phyloP scores from a whole-genome alignment of 192 early-diverging fungal genomes.

The Kickxella alabastrina region DNA sequence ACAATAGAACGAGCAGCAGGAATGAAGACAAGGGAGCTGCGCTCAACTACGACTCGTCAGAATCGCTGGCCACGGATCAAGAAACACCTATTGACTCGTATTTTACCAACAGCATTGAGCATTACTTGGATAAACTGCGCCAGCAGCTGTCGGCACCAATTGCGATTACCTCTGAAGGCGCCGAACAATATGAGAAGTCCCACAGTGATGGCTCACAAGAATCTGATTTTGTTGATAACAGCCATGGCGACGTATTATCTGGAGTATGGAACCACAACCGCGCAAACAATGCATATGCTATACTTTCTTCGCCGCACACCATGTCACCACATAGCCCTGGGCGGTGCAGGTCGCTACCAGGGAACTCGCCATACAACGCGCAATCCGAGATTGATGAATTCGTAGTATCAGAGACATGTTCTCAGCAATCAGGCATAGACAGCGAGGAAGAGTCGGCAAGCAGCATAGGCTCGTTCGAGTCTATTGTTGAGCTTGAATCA shows the following conservation, averaged over 20 bases:
- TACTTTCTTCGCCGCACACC: conserved; percentile 34
- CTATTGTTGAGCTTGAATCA: not conserved
- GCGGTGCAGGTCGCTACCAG: not conserved
- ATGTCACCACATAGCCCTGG: conserved; percentile 13
- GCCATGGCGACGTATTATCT: not conserved
- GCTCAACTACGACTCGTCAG: conserved; percentile 26
- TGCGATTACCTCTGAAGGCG: not conserved
- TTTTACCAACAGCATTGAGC: conserved; percentile 39
- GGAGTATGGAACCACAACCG: not conserved
- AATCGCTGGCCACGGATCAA: conserved; percentile 20
- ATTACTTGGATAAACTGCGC: conserved; percentile 42
- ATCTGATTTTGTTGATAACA: not conserved
- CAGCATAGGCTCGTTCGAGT: conserved; percentile 3
- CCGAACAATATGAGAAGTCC: not conserved
- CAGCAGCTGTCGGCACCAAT: conserved; percentile 14
- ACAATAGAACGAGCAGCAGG: not conserved
- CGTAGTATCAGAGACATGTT: conserved; percentile 8
- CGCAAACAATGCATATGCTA: not conserved
- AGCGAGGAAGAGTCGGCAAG: conserved; percentile 3
- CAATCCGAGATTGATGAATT: not conserved
- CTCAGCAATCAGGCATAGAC: not conserved
- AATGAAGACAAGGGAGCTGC: not conserved
- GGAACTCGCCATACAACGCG: not conserved
- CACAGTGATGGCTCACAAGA: not conserved
- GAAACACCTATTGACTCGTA: conserved; percentile 24